Evolutionary conservation across 2,329 filamentous ascomycete species (phyloP).

Genomic region (Clarireedia sp.): DNA sequence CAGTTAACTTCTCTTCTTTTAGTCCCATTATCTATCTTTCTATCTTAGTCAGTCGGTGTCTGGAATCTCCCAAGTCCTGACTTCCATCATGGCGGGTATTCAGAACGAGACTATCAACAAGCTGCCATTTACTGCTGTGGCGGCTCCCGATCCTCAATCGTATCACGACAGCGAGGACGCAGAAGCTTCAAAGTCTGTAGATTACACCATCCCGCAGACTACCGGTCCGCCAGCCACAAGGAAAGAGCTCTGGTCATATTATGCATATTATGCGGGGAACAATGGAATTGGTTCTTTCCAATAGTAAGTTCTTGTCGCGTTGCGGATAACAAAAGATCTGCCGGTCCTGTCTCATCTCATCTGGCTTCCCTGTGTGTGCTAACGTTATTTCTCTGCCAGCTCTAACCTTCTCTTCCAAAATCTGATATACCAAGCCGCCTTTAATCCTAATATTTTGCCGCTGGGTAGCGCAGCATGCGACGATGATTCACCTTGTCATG

Average conservation of each 20-base stretch:
- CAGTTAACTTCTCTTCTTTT: too few relatives aligned
- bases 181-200: slow-evolving; percentile 2
- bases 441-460: slow-evolving; percentile 27
- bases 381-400: slow-evolving; percentile 12
- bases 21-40: too few relatives aligned
- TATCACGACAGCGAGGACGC: slow-evolving; percentile 15
- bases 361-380: not conserved
- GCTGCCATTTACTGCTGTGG: slow-evolving; percentile 20
- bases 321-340: not conserved
- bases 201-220: not conserved
- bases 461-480: slow-evolving; percentile 24
- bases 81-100: not conserved
- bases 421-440: slow-evolving; percentile 28
- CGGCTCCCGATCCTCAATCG: slow-evolving; percentile 12
- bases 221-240: slow-evolving; percentile 20
- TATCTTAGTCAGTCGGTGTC: too few relatives aligned
- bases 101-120: slow-evolving; percentile 11
- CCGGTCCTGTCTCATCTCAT: too few relatives aligned
- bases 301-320: slow-evolving; percentile 22
- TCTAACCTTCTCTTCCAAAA: slow-evolving; percentile 29
- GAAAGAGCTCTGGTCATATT: slow-evolving; percentile 27
- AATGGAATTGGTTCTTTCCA: slow-evolving; percentile 29
- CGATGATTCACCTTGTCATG: slow-evolving; percentile 25
- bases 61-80: not conserved
- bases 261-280: slow-evolving; percentile 27